Evolutionary conservation across 2,329 filamentous ascomycete species (phyloP).

Genomic region (Aspergillus fumigatiaffinis): DNA sequence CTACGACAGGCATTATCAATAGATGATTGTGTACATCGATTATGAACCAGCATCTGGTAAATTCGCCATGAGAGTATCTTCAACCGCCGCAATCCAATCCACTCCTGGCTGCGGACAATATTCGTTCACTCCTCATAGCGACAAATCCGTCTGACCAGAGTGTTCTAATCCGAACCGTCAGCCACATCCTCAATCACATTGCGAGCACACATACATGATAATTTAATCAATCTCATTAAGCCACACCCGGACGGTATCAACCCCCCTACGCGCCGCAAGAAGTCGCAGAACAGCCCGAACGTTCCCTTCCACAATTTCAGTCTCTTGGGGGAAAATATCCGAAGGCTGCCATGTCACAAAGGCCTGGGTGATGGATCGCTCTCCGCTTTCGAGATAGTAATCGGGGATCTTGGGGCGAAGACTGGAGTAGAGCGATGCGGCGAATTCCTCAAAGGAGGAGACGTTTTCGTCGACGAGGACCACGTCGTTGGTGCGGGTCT

Average conservation of each 20-base stretch:
- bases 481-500: background rate
- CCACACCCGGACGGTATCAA: conserved; percentile 3
- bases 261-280: background rate
- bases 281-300: background rate
- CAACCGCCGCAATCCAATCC: too few species aligned
- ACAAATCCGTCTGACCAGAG: background rate
- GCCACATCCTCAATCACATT: background rate
- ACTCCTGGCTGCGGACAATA: too few species aligned
- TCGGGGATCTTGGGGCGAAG: conserved; percentile 4
- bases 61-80: too few species aligned
- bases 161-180: background rate
- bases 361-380: conserved; percentile 1
- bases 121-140: background rate
- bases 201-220: background rate
- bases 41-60: too few species aligned
- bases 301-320: background rate
- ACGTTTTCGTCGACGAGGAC: background rate
- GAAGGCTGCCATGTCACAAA: background rate
- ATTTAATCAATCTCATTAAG: conserved; percentile 4
- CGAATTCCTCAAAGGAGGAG: conserved; percentile 1
- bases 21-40: too few species aligned
- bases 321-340: background rate
- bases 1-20: too few species aligned
- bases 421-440: background rate
- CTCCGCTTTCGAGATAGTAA: background rate